A percentile compares a stretch with the other conserved stretches of the same genome.
phyloP scores from a whole-genome alignment of 345 rosid species.

The Lepidium sativum region DNA sequence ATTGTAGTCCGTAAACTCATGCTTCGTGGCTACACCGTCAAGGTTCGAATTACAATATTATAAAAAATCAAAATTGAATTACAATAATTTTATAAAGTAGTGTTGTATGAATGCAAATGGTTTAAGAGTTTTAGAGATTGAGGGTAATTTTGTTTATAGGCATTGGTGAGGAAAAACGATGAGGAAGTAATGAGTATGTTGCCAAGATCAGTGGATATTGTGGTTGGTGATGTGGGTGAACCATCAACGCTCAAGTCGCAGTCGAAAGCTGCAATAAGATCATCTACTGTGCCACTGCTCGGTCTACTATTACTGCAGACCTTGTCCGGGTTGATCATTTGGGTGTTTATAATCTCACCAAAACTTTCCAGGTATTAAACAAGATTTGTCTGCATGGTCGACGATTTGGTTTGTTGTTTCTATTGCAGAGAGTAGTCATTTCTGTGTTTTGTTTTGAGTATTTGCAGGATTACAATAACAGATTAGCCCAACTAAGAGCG shows the following conservation, averaged over 20 bases:
- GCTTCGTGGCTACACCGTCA: conserved; percentile 91
- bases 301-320: conserved; percentile 78
- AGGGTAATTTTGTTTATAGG: conserved; percentile 28
- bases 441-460: background rate
- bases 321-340: conserved; percentile 82
- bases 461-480: conserved; percentile 74
- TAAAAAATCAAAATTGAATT: background rate
- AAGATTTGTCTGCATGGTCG: background rate
- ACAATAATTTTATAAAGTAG: background rate
- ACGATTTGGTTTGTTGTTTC: background rate
- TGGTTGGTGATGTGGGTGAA: conserved; percentile 86
- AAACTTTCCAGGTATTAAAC: conserved; percentile 64
- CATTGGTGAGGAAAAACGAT: conserved; percentile 68
- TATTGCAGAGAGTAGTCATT: background rate
- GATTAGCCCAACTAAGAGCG: conserved; percentile 71
- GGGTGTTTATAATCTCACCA: conserved; percentile 85
- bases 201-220: conserved; percentile 83
- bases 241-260: conserved; percentile 58
- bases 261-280: conserved; percentile 84
- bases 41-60: conserved; percentile 32
- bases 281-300: conserved; percentile 93
- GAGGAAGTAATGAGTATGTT: conserved; percentile 62
- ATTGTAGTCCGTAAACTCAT: conserved; percentile 89
- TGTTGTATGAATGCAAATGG: background rate
- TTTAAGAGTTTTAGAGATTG: background rate